Evolutionary conservation across 2,329 filamentous ascomycete species (phyloP).

Genomic region (Blastomyces gilchristii): DNA sequence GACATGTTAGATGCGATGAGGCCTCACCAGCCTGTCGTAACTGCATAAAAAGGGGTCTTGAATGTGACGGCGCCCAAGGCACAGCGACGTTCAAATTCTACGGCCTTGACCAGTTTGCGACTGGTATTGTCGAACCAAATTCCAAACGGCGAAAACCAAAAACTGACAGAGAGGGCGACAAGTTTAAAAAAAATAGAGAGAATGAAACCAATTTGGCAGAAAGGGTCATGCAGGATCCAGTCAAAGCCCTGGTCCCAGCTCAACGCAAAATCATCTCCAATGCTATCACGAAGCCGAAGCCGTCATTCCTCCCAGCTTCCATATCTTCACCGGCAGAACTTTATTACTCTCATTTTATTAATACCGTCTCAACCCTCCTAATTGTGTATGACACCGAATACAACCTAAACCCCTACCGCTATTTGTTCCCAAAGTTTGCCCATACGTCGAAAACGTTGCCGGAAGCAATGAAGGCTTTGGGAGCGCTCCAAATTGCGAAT

Average conservation of each 20-base stretch:
- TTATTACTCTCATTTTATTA: conserved; percentile 30
- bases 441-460: conserved; percentile 27
- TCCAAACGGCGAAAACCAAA: not conserved
- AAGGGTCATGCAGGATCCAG: not conserved
- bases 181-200: not conserved
- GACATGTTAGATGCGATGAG: conserved; percentile 32
- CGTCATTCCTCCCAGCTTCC: not conserved
- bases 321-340: conserved; percentile 20
- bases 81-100: conserved; percentile 32
- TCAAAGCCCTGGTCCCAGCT: not conserved
- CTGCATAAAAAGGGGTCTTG: conserved; percentile 26
- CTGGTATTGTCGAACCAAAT: conserved; percentile 16
- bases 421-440: conserved; percentile 26
- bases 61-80: conserved; percentile 28
- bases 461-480: conserved; percentile 32
- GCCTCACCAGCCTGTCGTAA: conserved; percentile 30
- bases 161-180: not conserved
- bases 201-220: not conserved
- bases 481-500: conserved; percentile 34
- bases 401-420: conserved; percentile 30
- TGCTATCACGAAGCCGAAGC: not conserved
- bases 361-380: conserved; percentile 26
- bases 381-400: conserved; percentile 29
- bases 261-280: not conserved
- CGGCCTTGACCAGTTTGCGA: conserved; percentile 19